These are phyloP conservation scores for Elongisporangium undulatum DNA, from an alignment of 352 stramenopile genomes.

Conservation along the genomic window DNA sequence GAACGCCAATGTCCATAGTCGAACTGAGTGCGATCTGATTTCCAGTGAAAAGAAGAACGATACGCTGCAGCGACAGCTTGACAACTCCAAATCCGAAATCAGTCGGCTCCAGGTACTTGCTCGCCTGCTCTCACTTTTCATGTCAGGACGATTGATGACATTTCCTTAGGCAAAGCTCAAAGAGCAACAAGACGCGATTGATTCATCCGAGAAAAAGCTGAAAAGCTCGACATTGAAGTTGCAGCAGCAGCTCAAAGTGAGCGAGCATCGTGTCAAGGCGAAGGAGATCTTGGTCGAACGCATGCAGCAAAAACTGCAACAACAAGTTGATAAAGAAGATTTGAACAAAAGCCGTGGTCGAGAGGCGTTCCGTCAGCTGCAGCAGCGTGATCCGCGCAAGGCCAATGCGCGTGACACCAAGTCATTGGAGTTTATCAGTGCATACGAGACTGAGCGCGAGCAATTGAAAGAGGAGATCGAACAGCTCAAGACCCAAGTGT, in stretches of 20 bases:
- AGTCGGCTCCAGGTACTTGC: conserved; percentile 43
- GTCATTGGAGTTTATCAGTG: conserved; percentile 57
- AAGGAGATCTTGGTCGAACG: conserved; percentile 79
- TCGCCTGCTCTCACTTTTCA: conserved; percentile 3
- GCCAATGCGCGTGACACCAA: conserved; percentile 56
- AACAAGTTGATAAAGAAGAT: conserved; percentile 73
- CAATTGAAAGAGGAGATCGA: conserved; percentile 76
- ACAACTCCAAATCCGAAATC: conserved; percentile 50
- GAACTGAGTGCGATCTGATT: conserved; percentile 35
- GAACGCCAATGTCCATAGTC: conserved; percentile 45
- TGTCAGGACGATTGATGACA: too few relatives aligned
- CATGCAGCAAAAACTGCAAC: conserved; percentile 79
- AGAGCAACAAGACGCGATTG: conserved; percentile 35
- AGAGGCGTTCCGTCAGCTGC: conserved; percentile 56
- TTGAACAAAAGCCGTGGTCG: conserved; percentile 52
- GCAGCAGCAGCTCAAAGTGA: conserved; percentile 84
- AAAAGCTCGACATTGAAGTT: conserved; percentile 61
- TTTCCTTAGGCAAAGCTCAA: conserved; percentile 36
- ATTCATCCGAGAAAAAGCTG: conserved; percentile 48
- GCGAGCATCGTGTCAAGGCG: conserved; percentile 82
- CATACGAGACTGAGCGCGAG: conserved; percentile 69
- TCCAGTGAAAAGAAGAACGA: conserved; percentile 50
- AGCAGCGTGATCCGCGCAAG: conserved; percentile 58
- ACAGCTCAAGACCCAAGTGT: conserved; percentile 52
- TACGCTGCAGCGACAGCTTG: conserved; percentile 30